Evolutionary conservation across 2,329 filamentous ascomycete species (phyloP).

Genomic region (Trichoderma oligosporum): DNA sequence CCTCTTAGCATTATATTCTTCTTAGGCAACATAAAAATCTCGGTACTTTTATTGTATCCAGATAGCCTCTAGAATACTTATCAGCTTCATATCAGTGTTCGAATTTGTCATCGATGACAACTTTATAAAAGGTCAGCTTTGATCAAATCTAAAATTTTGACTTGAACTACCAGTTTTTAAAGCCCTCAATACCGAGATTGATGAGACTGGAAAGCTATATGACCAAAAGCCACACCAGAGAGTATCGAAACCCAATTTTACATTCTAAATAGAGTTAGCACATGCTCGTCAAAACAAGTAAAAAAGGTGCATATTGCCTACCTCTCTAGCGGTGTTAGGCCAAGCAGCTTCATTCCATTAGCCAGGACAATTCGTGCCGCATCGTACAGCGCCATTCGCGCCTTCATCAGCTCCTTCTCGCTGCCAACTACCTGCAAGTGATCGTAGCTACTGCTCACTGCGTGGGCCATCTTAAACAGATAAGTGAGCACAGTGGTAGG

Average conservation of each 20-base stretch:
- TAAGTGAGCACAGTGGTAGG: constrained; percentile 56
- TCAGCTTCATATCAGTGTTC: too few relatives aligned
- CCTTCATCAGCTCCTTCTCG: constrained; percentile 63
- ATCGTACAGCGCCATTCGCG: constrained; percentile 72
- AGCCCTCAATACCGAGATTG: not conserved
- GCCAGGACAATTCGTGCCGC: constrained; percentile 69
- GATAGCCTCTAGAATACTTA: not conserved
- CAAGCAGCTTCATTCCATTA: constrained; percentile 80
- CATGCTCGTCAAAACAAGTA: not conserved
- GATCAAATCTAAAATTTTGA: too few relatives aligned
- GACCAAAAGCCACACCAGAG: constrained; percentile 3
- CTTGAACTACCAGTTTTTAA: too few relatives aligned
- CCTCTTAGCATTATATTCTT: not conserved
- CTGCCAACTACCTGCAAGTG: constrained; percentile 78
- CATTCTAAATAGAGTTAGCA: constrained; percentile 7
- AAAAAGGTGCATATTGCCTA: constrained; percentile 21
- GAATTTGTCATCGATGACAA: too few relatives aligned
- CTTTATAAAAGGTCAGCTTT: too few relatives aligned
- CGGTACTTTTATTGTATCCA: too few relatives aligned
- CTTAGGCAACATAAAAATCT: too few relatives aligned
- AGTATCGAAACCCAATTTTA: not conserved
- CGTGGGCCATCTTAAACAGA: constrained; percentile 83
- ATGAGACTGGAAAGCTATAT: not conserved
- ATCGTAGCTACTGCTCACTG: constrained; percentile 75
- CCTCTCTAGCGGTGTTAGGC: constrained; percentile 69